Evolutionary conservation across 1,284 basidiomycete species (phyloP).

Genomic region (Boletus sp.): DNA sequence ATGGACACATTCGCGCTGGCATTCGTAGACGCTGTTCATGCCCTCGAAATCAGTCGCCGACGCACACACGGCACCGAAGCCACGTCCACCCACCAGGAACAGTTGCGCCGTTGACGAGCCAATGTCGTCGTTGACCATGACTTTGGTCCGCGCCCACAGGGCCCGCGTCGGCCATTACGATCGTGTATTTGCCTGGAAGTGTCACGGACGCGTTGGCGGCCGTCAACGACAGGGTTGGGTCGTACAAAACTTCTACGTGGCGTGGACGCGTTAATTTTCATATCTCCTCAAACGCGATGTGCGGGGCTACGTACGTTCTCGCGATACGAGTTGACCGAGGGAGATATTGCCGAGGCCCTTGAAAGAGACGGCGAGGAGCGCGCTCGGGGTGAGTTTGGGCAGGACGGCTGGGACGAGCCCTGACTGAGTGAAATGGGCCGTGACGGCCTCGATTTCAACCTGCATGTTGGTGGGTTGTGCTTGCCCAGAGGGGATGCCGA

Average conservation of each 20-base stretch:
- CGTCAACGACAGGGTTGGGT: slow-evolving; percentile 53
- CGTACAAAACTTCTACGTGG: slow-evolving; percentile 52
- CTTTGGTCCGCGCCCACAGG: slow-evolving; percentile 58
- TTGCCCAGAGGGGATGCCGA: slow-evolving; percentile 40
- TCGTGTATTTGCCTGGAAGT: slow-evolving; percentile 57
- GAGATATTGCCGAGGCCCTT: slow-evolving; percentile 51
- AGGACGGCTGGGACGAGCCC: slow-evolving; percentile 63
- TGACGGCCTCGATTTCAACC: slow-evolving; percentile 53
- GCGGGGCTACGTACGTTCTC: slow-evolving; percentile 54
- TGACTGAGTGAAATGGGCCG: slow-evolving; percentile 64
- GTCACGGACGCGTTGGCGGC: slow-evolving; percentile 50
- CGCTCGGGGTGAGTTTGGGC: slow-evolving; percentile 57
- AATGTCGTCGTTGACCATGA: slow-evolving; percentile 70
- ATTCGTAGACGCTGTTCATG: slow-evolving; percentile 32
- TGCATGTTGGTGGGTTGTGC: slow-evolving; percentile 46
- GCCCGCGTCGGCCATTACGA: slow-evolving; percentile 74
- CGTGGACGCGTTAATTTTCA: too few relatives aligned
- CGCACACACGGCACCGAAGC: not conserved
- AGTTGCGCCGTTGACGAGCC: slow-evolving; percentile 74
- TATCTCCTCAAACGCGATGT: too few relatives aligned
- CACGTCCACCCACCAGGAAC: slow-evolving; percentile 43
- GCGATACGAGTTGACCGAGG: slow-evolving; percentile 62
- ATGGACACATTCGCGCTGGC: slow-evolving; percentile 52
- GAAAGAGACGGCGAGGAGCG: slow-evolving; percentile 57
- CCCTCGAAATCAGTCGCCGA: slow-evolving; percentile 9